A percentile compares a stretch with the other conserved stretches of the same genome.
These are phyloP conservation scores for Lactuca saligna DNA, from an alignment of 129 eudicot genomes.

Conservation along the genomic window DNA sequence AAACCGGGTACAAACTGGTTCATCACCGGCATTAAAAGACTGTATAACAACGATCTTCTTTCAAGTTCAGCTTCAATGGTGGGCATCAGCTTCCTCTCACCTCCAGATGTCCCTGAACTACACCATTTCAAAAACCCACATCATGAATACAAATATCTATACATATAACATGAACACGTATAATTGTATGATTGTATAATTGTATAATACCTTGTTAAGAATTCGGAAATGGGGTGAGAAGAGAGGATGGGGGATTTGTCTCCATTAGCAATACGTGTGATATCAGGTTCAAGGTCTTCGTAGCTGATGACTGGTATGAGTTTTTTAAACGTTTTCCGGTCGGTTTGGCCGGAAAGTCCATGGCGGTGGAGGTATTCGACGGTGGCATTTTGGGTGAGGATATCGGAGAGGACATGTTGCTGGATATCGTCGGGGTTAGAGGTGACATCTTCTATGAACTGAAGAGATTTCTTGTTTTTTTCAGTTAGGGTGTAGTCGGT, in stretches of 20 bases:
- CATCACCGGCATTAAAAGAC: conserved; percentile 79
- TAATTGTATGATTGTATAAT: background rate
- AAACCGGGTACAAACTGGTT: conserved; percentile 69
- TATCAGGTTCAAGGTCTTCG: conserved; percentile 63
- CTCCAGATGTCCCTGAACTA: conserved; percentile 91
- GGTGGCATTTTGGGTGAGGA: conserved; percentile 59
- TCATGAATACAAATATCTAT: background rate
- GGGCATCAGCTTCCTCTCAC: conserved; percentile 84
- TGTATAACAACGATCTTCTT: conserved; percentile 58
- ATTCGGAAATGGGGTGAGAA: conserved; percentile 81
- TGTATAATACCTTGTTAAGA: conserved; percentile 65
- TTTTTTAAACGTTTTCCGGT: conserved; percentile 67
- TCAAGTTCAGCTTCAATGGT: conserved; percentile 72
- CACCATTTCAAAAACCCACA: conserved; percentile 19
- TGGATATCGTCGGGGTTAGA: conserved; percentile 60
- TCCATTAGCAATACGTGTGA: conserved; percentile 76
- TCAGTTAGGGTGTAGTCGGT: conserved; percentile 40
- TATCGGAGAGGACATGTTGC: conserved; percentile 51
- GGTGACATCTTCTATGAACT: conserved; percentile 76
- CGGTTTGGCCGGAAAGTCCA: conserved; percentile 51
- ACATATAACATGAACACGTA: background rate
- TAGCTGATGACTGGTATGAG: conserved; percentile 66
- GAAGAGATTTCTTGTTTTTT: conserved; percentile 51
- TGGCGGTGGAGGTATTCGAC: conserved; percentile 67
- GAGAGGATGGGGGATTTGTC: conserved; percentile 69